Percentiles rank a stretch among this genome's conserved stretches.
phyloP scores from a whole-genome alignment of 148 eudicot species.

The Nyssa sinensis region DNA sequence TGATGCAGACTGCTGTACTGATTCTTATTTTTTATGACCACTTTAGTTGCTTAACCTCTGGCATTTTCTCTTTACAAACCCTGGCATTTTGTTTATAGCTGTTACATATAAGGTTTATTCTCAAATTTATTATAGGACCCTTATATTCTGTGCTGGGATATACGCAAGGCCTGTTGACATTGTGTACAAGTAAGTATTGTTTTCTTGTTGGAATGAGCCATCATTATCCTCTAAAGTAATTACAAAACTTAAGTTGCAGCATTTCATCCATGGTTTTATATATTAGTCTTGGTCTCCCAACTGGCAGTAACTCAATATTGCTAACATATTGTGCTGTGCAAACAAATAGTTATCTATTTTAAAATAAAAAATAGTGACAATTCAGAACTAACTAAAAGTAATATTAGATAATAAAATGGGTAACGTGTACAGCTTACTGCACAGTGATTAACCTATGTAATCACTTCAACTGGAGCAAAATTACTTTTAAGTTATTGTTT shows the following conservation, averaged over 20 bases:
- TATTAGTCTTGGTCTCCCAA: neutral
- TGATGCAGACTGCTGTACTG: neutral
- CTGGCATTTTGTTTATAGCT: no score
- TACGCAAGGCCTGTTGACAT: constrained; percentile 89
- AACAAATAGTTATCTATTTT: no score
- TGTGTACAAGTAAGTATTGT: constrained; percentile 79
- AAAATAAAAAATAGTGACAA: neutral
- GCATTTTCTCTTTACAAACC: no score
- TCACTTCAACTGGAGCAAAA: neutral
- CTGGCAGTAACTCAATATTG: neutral
- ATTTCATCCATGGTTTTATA: neutral
- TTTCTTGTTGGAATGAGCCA: neutral
- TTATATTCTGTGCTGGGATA: constrained; percentile 96
- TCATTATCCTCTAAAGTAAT: neutral
- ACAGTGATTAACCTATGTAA: neutral
- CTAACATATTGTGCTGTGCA: neutral
- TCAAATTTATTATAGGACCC: constrained; percentile 64
- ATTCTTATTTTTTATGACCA: no score
- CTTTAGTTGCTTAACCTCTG: no score
- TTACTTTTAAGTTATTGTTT: constrained; percentile 15
- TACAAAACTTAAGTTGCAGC: neutral
- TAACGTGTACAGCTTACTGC: neutral
- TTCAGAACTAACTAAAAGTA: no score
- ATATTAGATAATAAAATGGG: neutral
- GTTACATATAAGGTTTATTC: neutral